Base-by-base conservation (phyloP, 768 basidiomycete genomes). In the Pulveroboletus sp. region DNA sequence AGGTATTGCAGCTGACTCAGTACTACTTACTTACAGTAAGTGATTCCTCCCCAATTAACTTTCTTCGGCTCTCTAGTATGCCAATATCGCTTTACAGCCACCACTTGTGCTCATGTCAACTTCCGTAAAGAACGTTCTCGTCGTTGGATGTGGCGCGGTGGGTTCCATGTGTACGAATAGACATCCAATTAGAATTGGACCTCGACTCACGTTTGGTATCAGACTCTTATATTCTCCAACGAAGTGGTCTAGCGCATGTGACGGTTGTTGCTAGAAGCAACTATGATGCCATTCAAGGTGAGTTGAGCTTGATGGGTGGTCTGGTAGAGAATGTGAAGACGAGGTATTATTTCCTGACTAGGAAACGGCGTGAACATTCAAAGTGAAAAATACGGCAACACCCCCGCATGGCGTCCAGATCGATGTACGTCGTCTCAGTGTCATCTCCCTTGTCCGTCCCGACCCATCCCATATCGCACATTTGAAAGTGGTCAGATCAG, bases 221-320 rank as follows among this genome's bases (percentile, higher is more conserved):
- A 85, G 82, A 82, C 58, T 75, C 82, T 1, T 70, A 77, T 43
- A 72, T 84, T 45, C 68, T 85, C 19, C 72, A 80, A 52, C 69
- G 76, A 50, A 79, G 81, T 56, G 78, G 81, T 11, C 69, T 76
- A 26, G 84, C 77, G 1, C 73, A 78, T 22, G 81, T 91, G 9
- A 89, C 88, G 1, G 82, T 74, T 16, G 83, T 90, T 2, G 88
- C 87, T 2, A 68, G 88, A 47, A 81, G 86, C 43, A 86, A 88
- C 51, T 85, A 79, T 60, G 74, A 81, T 12, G 66, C 71, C 2
- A 73, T 82, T 12, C 70, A 74, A n/a, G 69, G 81, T 80, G 45
- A 51, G 67, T 52, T 16, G 22, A 20, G 46, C 2, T 38, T 12
- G 22, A 24, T 38, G 2, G 10, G 10, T 19, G 13, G 7, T 26